Evolutionary conservation across 208 protist genomes (phyloP).

Genomic region (Acanthamoeba lenticulata): DNA sequence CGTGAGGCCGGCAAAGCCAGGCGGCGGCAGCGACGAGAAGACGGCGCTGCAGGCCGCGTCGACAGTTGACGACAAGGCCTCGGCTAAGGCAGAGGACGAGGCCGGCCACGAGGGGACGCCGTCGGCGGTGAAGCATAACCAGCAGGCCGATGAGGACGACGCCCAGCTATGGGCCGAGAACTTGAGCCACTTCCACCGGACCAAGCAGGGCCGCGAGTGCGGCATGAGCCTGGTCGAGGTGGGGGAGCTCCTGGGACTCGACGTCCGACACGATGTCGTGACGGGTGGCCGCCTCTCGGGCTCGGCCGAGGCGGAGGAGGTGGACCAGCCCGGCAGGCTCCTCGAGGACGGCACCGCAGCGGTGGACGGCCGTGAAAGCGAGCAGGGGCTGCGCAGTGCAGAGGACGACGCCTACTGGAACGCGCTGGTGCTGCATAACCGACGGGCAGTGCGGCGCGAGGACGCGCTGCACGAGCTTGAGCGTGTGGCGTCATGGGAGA

Average conservation of each 20-base stretch:
- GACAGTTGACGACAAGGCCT: background rate
- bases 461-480: conserved; percentile 18
- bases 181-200: background rate
- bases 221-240: background rate
- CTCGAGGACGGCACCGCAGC: background rate
- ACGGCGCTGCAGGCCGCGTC: background rate
- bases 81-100: no score
- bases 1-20: background rate
- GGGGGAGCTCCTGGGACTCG: background rate
- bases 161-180: background rate
- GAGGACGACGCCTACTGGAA: background rate
- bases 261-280: background rate
- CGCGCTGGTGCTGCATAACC: background rate
- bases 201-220: conserved; percentile 13
- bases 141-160: background rate
- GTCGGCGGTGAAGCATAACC: background rate
- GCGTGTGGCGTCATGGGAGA: conserved; percentile 14
- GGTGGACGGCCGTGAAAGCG: background rate
- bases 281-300: background rate
- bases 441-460: background rate
- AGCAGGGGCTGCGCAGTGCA: no score
- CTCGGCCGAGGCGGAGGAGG: background rate
- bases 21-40: background rate
- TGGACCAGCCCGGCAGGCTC: no score
- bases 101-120: no score